These are phyloP conservation scores for Penicillium dipodomyicola DNA, from an alignment of 495 filamentous ascomycete species.

Conservation along the genomic window DNA sequence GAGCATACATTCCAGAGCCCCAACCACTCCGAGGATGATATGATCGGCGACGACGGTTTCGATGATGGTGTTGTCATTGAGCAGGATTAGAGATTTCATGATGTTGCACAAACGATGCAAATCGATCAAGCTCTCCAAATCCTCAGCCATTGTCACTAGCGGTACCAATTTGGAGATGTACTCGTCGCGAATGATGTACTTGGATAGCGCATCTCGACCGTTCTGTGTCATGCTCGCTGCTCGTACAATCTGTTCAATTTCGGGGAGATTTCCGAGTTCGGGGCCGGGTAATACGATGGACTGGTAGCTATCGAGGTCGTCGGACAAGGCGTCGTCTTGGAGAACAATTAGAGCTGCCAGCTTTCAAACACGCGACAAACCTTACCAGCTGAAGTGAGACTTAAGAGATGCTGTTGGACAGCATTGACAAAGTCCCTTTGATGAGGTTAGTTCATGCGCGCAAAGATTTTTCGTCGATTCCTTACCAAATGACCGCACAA, in stretches of 20 bases:
- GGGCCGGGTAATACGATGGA: slow-evolving; percentile 73
- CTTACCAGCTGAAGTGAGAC: slow-evolving; percentile 52
- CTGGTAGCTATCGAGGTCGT: slow-evolving; percentile 74
- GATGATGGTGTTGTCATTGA: slow-evolving; percentile 93
- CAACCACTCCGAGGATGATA: slow-evolving; percentile 87
- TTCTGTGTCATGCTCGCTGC: slow-evolving; percentile 66
- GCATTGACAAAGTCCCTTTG: slow-evolving; percentile 85
- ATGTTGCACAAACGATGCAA: slow-evolving; percentile 93
- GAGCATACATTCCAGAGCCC: slow-evolving; percentile 82
- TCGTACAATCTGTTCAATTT: slow-evolving; percentile 80
- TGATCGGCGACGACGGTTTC: slow-evolving; percentile 90
- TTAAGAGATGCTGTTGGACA: slow-evolving; percentile 68
- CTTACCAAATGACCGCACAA: slow-evolving; percentile 86
- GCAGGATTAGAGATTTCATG: slow-evolving; percentile 91
- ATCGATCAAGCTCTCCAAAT: slow-evolving; percentile 80
- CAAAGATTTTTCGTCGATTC: slow-evolving; percentile 8
- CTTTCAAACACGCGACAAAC: neutral
- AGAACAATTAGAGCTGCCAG: slow-evolving; percentile 7
- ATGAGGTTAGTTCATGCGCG: slow-evolving; percentile 13
- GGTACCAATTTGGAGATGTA: slow-evolving; percentile 88
- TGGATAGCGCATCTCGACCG: slow-evolving; percentile 85
- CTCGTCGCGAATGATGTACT: slow-evolving; percentile 77
- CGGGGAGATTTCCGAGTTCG: slow-evolving; percentile 72
- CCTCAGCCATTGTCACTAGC: slow-evolving; percentile 80
- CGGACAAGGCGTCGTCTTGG: slow-evolving; percentile 83